Conservation (phyloP, 192 early-diverging fungal species). For the Powellomyces hirtus region DNA sequence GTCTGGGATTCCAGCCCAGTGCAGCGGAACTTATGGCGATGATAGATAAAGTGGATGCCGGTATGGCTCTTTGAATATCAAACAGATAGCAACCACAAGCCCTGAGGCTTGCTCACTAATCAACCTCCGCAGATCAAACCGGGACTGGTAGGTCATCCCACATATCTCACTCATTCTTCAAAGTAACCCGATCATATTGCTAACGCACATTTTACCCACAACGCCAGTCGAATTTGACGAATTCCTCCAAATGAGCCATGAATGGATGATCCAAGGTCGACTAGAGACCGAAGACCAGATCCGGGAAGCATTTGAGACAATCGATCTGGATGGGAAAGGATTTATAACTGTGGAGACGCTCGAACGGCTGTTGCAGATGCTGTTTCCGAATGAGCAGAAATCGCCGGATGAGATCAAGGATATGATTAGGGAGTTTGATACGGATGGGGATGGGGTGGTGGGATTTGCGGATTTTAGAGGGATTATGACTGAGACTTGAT, state of each 20-base stretch:
- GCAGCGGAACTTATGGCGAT: slow-evolving; percentile 36
- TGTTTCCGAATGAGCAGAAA: neutral
- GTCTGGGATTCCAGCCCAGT: slow-evolving; percentile 30
- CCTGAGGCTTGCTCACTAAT: too few species aligned
- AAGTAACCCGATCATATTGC: neutral
- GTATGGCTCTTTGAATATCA: slow-evolving; percentile 12
- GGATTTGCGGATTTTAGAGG: slow-evolving; percentile 39
- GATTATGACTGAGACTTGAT: slow-evolving; percentile 16
- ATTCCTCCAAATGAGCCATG: slow-evolving; percentile 37
- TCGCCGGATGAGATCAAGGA: slow-evolving; percentile 36
- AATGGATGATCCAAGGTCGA: slow-evolving; percentile 22
- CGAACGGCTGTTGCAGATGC: slow-evolving; percentile 7
- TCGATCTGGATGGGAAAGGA: slow-evolving; percentile 45
- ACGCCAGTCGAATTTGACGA: slow-evolving; percentile 51
- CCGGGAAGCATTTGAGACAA: slow-evolving; percentile 38
- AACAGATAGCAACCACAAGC: too few species aligned
- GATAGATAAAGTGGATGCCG: slow-evolving; percentile 43
- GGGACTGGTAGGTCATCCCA: neutral
- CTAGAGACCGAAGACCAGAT: slow-evolving; percentile 31
- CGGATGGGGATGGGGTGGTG: slow-evolving; percentile 42
- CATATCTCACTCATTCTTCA: too few species aligned
- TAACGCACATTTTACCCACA: neutral
- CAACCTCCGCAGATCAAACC: neutral
- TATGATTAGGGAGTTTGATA: slow-evolving; percentile 41
- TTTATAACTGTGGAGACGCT: slow-evolving; percentile 37